phyloP scores from a whole-genome alignment of 257 asterid species.

The Nemophila menziesii region DNA sequence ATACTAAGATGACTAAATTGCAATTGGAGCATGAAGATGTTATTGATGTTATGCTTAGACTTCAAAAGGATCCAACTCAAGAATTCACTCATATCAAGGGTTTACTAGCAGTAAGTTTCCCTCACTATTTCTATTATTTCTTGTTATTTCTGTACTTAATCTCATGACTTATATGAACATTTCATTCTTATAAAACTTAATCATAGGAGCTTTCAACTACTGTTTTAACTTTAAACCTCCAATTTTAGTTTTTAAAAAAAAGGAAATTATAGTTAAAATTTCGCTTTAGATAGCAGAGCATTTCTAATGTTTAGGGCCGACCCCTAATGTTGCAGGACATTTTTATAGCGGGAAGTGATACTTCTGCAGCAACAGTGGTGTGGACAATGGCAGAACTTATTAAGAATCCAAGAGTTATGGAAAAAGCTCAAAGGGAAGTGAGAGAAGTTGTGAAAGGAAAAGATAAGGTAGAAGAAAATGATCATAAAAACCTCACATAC shows the following conservation, averaged over 20 bases:
- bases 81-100: constrained; percentile 20
- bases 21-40: constrained; percentile 21
- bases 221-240: too few species aligned
- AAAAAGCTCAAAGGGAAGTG: constrained; percentile 11
- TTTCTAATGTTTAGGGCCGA: too few species aligned
- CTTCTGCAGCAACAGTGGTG: constrained; percentile 7
- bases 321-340: constrained; percentile 6
- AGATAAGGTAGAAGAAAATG: constrained; percentile 8
- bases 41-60: constrained; percentile 30
- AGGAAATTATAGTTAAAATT: too few species aligned
- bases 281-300: too few species aligned
- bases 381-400: constrained; percentile 19
- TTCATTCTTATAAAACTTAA: neutral
- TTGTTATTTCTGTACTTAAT: neutral
- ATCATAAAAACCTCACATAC: constrained; percentile 9
- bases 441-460: constrained; percentile 9
- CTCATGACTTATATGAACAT: neutral
- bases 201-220: too few species aligned
- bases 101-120: constrained; percentile 17
- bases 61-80: constrained; percentile 21
- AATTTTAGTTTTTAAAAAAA: too few species aligned
- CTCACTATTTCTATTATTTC: neutral
- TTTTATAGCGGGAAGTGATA: constrained; percentile 17
- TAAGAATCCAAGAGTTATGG: constrained; percentile 9
- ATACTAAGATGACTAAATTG: neutral